phyloP scores from a whole-genome alignment of 768 basidiomycete species.

The Baorangia bicolor region DNA sequence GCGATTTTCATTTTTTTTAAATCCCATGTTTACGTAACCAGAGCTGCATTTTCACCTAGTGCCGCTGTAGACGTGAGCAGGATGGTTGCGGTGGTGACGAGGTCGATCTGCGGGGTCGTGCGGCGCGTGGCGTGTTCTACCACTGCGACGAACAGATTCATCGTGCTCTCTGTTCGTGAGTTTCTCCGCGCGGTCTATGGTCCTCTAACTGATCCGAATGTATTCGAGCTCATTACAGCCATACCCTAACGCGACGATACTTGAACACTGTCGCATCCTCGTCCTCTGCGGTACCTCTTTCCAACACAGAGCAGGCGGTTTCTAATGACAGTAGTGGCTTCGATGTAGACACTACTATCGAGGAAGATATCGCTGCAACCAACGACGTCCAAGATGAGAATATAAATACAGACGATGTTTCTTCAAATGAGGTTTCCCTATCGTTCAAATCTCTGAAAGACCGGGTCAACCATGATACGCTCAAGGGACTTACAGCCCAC shows the following conservation, averaged over 20 bases:
- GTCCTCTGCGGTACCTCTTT: not conserved
- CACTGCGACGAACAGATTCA: not conserved
- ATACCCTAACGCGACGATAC: not conserved
- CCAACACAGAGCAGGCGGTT: not conserved
- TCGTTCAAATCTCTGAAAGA: constrained; percentile 40
- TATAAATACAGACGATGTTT: not conserved
- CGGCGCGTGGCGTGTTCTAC: not conserved
- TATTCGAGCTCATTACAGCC: constrained; percentile 1
- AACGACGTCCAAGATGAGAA: not conserved
- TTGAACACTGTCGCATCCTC: constrained; percentile 3
- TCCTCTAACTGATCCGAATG: not conserved
- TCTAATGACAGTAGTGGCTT: not conserved
- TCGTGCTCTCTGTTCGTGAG: constrained; percentile 11
- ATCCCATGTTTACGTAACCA: not conserved
- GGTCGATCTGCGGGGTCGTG: not conserved
- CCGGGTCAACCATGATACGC: constrained; percentile 39
- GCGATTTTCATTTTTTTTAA: not conserved
- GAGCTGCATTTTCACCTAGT: no score
- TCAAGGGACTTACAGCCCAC: constrained; percentile 57
- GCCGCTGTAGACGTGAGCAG: not conserved
- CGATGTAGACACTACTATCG: not conserved
- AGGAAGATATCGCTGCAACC: not conserved
- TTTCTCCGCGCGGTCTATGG: not conserved
- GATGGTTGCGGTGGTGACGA: not conserved
- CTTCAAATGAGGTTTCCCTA: not conserved